phyloP scores from a whole-genome alignment of 768 basidiomycete species.

The Galerina marginata region DNA sequence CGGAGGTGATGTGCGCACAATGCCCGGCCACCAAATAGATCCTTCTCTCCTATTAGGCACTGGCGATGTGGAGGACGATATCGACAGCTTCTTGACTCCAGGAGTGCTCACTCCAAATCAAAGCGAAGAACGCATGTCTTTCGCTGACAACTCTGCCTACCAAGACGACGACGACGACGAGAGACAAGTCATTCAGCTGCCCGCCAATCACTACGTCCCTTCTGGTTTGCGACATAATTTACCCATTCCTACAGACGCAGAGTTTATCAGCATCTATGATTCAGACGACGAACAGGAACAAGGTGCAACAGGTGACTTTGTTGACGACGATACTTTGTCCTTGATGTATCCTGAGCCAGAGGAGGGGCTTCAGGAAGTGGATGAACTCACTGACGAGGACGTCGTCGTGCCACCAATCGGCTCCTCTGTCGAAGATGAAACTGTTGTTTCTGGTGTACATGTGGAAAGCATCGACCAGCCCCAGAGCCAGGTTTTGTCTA shows the following conservation, averaged over 20 bases:
- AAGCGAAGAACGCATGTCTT: constrained; percentile 18
- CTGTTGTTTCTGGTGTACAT: too few relatives aligned
- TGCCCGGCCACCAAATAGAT: constrained; percentile 17
- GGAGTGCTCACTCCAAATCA: constrained; percentile 27
- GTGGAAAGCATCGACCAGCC: too few relatives aligned
- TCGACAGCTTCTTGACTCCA: constrained; percentile 34
- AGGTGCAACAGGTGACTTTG: neutral
- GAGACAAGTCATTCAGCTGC: neutral
- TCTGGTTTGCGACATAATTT: neutral
- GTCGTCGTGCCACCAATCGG: too few relatives aligned
- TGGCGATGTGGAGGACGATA: constrained; percentile 23
- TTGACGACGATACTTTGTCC: neutral
- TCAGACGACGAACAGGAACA: constrained; percentile 25
- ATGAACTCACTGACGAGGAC: neutral
- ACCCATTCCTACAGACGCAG: constrained; percentile 24
- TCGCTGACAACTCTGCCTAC: constrained; percentile 5
- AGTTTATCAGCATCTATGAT: constrained; percentile 27
- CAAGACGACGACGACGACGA: constrained; percentile 1
- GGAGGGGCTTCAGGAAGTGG: neutral
- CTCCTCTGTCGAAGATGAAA: neutral
- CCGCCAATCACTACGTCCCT: neutral
- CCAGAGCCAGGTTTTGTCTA: too few relatives aligned
- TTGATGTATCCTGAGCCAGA: constrained; percentile 1
- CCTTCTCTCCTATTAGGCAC: constrained; percentile 18
- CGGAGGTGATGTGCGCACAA: constrained; percentile 30